Evolutionary conservation across 2,329 filamentous ascomycete species (phyloP).

Genomic region (Neofusicoccum sp.): DNA sequence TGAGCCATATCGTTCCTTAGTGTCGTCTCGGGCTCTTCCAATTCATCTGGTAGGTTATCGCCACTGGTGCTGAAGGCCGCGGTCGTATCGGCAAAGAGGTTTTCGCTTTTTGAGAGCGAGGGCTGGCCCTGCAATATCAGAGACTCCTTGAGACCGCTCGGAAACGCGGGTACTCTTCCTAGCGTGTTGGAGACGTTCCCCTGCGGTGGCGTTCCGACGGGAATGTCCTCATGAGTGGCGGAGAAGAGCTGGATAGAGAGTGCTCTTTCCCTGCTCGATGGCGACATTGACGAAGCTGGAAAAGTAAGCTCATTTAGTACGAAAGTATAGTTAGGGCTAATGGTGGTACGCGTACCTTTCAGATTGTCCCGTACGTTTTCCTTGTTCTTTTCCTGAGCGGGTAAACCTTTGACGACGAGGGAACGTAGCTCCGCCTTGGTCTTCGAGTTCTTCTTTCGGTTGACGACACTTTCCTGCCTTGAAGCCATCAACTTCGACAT

Average conservation of each 20-base stretch:
- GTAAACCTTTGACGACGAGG: constrained; percentile 19
- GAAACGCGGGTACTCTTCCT: background rate
- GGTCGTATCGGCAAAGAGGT: background rate
- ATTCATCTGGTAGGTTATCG: background rate
- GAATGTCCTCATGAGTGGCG: background rate
- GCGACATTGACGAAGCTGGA: constrained; percentile 25
- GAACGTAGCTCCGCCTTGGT: background rate
- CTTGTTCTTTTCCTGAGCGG: constrained; percentile 25
- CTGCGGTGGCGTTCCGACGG: constrained; percentile 10
- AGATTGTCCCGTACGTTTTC: background rate
- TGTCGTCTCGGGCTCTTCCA: background rate
- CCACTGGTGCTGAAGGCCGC: background rate
- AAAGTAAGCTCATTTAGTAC: background rate
- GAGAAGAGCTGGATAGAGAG: constrained; percentile 26
- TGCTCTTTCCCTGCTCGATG: constrained; percentile 33
- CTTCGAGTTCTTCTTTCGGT: constrained; percentile 28
- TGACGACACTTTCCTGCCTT: constrained; percentile 44
- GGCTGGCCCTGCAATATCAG: background rate
- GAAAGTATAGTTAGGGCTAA: background rate
- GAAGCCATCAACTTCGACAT: constrained; percentile 45
- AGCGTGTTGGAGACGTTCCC: background rate
- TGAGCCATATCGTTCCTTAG: background rate
- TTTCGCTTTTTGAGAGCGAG: background rate
- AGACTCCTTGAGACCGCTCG: background rate
- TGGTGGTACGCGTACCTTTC: background rate